These are phyloP conservation scores for Jaminaea rosea DNA, from an alignment of 1,284 basidiomycete genomes.

Conservation along the genomic window DNA sequence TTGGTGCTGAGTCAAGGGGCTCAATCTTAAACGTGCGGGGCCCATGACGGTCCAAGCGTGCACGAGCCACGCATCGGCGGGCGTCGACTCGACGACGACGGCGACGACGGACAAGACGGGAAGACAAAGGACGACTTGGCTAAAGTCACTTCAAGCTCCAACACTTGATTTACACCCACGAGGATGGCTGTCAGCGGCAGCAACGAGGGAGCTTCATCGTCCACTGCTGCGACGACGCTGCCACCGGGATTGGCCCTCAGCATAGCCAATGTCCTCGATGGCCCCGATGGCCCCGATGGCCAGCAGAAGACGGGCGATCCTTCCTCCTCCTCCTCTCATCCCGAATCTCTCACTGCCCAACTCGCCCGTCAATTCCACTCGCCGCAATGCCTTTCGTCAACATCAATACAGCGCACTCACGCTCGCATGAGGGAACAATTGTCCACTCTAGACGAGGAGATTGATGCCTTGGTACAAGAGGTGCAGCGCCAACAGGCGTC, in stretches of 20 bases:
- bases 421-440: constrained; percentile 49
- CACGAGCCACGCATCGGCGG: too few relatives aligned
- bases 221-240: neutral
- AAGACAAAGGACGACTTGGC: too few relatives aligned
- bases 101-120: too few relatives aligned
- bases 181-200: too few relatives aligned
- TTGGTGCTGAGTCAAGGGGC: too few relatives aligned
- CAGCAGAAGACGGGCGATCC: neutral
- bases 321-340: neutral
- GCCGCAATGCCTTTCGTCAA: neutral
- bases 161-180: too few relatives aligned
- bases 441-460: constrained; percentile 61
- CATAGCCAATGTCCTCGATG: neutral
- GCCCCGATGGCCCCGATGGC: neutral
- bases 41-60: too few relatives aligned
- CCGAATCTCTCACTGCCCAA: neutral
- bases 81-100: too few relatives aligned
- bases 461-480: constrained; percentile 60
- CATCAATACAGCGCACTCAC: neutral
- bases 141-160: too few relatives aligned
- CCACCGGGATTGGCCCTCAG: neutral
- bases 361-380: neutral
- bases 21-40: too few relatives aligned
- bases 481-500: constrained; percentile 61
- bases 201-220: too few relatives aligned